These are phyloP conservation scores for Neckera pumila DNA, from an alignment of 225 moss, liverwort and hornwort species.

Conservation along the genomic window DNA sequence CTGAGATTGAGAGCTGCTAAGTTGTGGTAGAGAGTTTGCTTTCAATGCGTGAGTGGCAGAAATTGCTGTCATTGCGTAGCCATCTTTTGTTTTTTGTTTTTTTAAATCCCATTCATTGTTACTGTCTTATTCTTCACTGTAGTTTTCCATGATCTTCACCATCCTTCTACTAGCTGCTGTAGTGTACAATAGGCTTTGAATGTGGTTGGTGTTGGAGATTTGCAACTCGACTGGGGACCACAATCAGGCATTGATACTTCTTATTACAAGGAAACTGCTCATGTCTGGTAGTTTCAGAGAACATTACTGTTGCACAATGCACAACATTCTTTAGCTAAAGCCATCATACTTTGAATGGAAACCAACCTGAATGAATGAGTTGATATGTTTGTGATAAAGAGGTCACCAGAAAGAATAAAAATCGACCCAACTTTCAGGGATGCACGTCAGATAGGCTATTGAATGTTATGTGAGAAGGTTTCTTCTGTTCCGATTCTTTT, in stretches of 20 bases:
- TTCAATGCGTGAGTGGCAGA: constrained; percentile 5
- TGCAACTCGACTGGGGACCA: constrained; percentile 15
- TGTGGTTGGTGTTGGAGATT: constrained; percentile 5
- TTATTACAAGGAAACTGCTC: neutral
- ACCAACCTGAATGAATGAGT: neutral
- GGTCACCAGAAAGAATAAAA: neutral
- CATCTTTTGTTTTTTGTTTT: neutral
- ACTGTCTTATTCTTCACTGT: neutral
- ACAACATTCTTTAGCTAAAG: neutral
- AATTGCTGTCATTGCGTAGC: neutral
- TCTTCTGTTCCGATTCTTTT: neutral
- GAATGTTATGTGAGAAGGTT: neutral
- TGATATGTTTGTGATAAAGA: neutral
- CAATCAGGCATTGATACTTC: neutral
- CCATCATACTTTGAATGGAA: neutral
- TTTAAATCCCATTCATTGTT: constrained; percentile 13
- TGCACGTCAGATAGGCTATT: neutral
- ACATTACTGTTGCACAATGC: neutral
- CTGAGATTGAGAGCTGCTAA: constrained; percentile 11
- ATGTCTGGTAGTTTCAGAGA: neutral
- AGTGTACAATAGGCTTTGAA: constrained; percentile 21
- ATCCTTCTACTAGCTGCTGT: neutral
- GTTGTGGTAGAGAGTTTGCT: neutral
- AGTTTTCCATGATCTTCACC: neutral
- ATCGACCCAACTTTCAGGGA: neutral